Evolutionary conservation across 768 basidiomycete species (phyloP).

Genomic region (Pleurotus tuber-regium): DNA sequence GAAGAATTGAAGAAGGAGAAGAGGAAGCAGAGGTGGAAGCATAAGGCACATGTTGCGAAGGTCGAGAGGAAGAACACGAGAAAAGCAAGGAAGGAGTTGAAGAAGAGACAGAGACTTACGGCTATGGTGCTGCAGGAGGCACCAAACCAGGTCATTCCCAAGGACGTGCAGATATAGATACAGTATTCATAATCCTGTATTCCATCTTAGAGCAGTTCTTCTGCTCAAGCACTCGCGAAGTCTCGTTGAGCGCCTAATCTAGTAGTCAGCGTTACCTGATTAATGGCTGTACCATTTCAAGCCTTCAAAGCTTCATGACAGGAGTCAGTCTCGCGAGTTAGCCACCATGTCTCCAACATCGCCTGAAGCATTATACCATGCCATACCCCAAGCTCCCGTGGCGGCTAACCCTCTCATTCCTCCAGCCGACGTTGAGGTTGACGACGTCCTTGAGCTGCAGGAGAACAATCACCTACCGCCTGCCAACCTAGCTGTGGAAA

Average conservation of each 20-base stretch:
- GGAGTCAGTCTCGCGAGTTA: too few species aligned
- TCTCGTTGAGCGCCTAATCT: background rate
- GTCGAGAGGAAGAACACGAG: constrained; percentile 55
- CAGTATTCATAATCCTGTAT: background rate
- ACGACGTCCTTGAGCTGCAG: constrained; percentile 22
- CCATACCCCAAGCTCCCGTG: constrained; percentile 38
- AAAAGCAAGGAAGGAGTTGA: constrained; percentile 49
- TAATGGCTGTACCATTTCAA: background rate
- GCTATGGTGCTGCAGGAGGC: constrained; percentile 51
- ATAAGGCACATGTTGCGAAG: constrained; percentile 44
- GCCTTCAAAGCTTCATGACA: too few species aligned
- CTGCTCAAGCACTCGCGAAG: too few species aligned
- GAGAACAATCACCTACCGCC: constrained; percentile 19
- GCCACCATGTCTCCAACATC: constrained; percentile 22
- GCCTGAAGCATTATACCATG: constrained; percentile 39
- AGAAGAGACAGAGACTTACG: constrained; percentile 54
- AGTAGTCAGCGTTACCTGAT: background rate
- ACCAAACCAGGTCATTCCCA: constrained; percentile 60
- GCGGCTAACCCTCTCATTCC: constrained; percentile 25
- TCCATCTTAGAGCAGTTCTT: background rate
- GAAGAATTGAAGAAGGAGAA: constrained; percentile 56
- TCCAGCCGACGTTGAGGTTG: constrained; percentile 30
- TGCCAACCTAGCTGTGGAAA: constrained; percentile 38
- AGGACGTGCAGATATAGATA: constrained; percentile 12
- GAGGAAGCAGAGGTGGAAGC: constrained; percentile 58